Base-by-base conservation (phyloP, 768 basidiomycete genomes). In the Leucocoprinus sp. region DNA sequence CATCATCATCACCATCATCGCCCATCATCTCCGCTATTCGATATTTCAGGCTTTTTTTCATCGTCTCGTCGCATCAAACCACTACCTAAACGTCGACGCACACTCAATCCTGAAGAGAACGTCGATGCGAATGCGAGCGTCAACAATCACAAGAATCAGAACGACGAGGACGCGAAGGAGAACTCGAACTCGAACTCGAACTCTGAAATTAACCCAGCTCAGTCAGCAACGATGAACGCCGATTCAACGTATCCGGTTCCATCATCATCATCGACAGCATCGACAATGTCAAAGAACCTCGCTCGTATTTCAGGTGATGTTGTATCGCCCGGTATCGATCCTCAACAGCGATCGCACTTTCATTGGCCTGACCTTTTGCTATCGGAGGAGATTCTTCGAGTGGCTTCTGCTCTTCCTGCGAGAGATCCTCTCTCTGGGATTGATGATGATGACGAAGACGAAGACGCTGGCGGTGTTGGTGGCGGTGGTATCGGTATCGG, bases 21-120 rank as follows among this genome's bases (percentile, higher is more conserved):
- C n/a, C n/a, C n/a, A n/a, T 61, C 74, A 54, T 74, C 80, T 43
- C 75, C 80, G 42, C 66, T 76, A 52, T 80, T 81, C 66, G 82
- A 83, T 64, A 65, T 71, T 46, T 73, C 80, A 52, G 80, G 82
- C 56, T 75, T 80, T 58, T 75, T 76, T 34, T 61, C 74, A 29
- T 64, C 78, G 29, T 64, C 78, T 42, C 72, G 85, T 53, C 69
- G 79, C 51, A 73, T 87, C 55, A 88, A 86, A 59, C 86, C 87
- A 31, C 71, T 87, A 33, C 85, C 87, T 21, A 87, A 86, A 65
- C 76, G 86, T 53, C 72, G 80, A 50, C 76, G 81, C 50, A 80
- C 75, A 19, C 46, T 31, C 14, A 42, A 15, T 27, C 17, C 27
- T 24, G 48, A 44, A 31, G 37, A 21, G 17, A 37, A 42, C 6